Evolutionary conservation across 2,329 filamentous ascomycete species (phyloP), one percentile per base, ranked within the genome.

Genomic region (Venturia carpophila): DNA sequence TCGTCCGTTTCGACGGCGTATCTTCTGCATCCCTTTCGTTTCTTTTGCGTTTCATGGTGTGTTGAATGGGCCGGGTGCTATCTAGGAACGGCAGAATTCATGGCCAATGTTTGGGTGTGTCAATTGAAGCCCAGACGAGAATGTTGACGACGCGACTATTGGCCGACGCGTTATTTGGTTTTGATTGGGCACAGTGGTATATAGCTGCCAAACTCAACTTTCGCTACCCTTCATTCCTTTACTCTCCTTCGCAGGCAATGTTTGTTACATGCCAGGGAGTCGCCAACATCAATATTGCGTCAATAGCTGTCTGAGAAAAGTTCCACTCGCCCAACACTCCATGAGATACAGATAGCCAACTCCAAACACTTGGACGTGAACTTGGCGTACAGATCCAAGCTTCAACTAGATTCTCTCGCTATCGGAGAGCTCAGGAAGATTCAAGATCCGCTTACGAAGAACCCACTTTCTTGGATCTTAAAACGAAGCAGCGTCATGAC

Each of bases 21-120:
- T 24, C 42, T 24, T 66, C n/a, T 13, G 24, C 27, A 2, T 61
- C 37, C 15, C 19, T 34, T 15, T 41, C 45, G 19, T 27, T 34
- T 63, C 64, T 39, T 56, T 66, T 66, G 42, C 64, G 64, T 37
- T 66, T 66, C 55, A 61, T 61, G 15, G 13, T 58, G 52, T 9
- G 37, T 10, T 15, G 17, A 13, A 37, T n/a, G 15, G 17, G 27
- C 27, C 19, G 17, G 17, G 17, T 37, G 52, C 37, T 58, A 58
- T 58, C 52, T 30, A n/a, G 52, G 30, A 58, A 37, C 37, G 15
- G 52, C 52, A 58, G 30, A 17, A 9, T 19, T n/a, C 52, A 58
- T 58, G 15, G 37, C 19, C 30, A 11, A 37, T 58, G 52, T 37
- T 27, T 19, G 19, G 37, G 52, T 10, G 15, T 37, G n/a, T 37